phyloP scores from a whole-genome alignment of 2,329 filamentous ascomycete genomes.

The Colletotrichum sp. region DNA sequence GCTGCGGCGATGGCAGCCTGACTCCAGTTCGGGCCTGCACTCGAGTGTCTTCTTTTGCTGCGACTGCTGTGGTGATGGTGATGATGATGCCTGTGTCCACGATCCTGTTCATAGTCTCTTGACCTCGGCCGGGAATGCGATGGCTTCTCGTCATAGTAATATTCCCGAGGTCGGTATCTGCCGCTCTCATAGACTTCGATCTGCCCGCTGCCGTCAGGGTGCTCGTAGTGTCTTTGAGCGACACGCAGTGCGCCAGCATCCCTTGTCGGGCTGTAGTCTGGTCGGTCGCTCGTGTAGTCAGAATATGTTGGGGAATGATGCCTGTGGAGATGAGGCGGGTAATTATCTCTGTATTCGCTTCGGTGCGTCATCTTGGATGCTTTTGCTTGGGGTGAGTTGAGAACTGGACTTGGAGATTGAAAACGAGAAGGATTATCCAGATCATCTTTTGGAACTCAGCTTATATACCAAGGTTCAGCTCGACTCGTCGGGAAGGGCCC shows the following conservation, averaged over 20 bases:
- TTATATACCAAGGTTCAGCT: background rate
- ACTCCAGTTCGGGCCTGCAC: background rate
- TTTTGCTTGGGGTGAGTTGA: background rate
- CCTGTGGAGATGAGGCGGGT: background rate
- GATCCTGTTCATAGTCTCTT: background rate
- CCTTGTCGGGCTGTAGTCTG: background rate
- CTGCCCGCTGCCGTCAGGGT: background rate
- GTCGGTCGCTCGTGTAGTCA: background rate
- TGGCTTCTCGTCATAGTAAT: background rate
- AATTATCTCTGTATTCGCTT: background rate
- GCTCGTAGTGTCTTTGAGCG: background rate
- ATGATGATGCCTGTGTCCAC: background rate
- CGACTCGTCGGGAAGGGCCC: background rate
- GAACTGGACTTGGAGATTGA: background rate
- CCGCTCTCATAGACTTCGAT: background rate
- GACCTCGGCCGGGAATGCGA: background rate
- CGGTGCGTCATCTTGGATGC: background rate
- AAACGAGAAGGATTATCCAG: background rate
- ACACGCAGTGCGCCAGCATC: background rate
- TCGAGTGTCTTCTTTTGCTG: slow-evolving; percentile 1
- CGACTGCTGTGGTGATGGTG: background rate
- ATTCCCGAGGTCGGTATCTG: background rate
- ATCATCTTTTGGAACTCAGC: background rate
- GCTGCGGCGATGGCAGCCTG: slow-evolving; percentile 11
- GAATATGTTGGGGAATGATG: background rate